Evolutionary conservation across 23 red algal species (phyloP).

Genomic region (Gracilaria vermiculophylla): DNA sequence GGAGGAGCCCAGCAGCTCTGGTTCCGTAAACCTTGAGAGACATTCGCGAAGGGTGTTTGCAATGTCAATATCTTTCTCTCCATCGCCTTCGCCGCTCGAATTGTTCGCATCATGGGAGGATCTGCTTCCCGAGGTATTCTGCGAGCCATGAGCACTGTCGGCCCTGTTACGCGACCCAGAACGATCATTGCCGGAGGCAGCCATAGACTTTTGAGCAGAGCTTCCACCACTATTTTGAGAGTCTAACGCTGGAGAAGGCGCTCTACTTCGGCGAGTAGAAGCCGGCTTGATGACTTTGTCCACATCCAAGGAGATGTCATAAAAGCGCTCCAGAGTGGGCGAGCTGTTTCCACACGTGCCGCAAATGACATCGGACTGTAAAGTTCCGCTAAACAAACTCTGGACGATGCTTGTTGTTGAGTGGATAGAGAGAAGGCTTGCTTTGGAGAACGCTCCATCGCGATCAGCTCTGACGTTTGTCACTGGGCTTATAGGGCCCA

Average conservation of each 20-base stretch:
- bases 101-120: constrained; percentile 8
- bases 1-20: constrained; percentile 64
- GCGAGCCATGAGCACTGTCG: constrained; percentile 12
- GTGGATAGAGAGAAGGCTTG: constrained; percentile 12
- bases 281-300: constrained; percentile 64
- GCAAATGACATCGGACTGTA: constrained; percentile 86
- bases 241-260: constrained; percentile 27
- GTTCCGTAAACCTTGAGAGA: constrained; percentile 75
- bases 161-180: constrained; percentile 5
- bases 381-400: constrained; percentile 75
- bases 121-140: not conserved
- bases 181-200: not conserved
- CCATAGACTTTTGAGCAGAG: not conserved
- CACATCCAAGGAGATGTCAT: constrained; percentile 90
- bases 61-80: constrained; percentile 3
- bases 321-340: constrained; percentile 81
- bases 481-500: constrained; percentile 19
- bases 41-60: constrained; percentile 72
- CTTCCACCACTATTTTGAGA: not conserved
- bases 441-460: constrained; percentile 12
- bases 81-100: constrained; percentile 27
- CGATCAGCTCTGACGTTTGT: constrained; percentile 34
- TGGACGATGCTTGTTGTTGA: constrained; percentile 48
- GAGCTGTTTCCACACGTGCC: constrained; percentile 70
- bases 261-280: constrained; percentile 45